Conservation (phyloP, 169 alveolate species). For the Neospora caninum region DNA sequence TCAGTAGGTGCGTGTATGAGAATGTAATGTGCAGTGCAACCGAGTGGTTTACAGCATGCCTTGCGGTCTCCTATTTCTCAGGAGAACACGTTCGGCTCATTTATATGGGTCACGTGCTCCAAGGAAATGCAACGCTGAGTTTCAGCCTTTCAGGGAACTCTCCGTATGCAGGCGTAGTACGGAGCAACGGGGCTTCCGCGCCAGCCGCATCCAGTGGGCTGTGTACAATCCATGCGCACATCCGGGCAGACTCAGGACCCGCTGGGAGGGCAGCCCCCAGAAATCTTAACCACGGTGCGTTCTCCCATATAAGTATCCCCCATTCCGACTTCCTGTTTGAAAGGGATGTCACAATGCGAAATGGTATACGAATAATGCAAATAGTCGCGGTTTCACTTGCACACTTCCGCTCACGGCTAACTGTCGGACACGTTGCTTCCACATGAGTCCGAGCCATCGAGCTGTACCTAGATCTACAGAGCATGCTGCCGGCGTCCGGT, state of each 20-base stretch:
- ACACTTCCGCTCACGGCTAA: no score
- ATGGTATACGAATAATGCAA: no score
- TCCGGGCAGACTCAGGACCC: not conserved
- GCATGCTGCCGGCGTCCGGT: no score
- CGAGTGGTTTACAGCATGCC: no score
- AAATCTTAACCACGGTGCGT: not conserved
- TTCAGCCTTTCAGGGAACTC: not conserved
- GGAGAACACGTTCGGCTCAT: constrained; percentile 14
- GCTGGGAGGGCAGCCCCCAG: not conserved
- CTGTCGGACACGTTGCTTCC: no score
- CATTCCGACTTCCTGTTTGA: not conserved
- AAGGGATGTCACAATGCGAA: not conserved
- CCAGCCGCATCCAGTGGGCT: not conserved
- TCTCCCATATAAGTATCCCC: not conserved
- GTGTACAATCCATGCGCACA: constrained; percentile 12
- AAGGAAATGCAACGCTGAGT: not conserved
- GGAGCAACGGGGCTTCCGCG: not conserved
- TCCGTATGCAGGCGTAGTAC: not conserved
- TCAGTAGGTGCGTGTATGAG: no score
- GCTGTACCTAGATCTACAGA: no score
- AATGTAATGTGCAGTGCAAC: no score
- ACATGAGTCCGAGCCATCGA: no score
- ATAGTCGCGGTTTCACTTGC: no score
- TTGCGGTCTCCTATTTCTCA: not conserved
- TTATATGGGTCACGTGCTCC: constrained; percentile 5